Evolutionary conservation across 2,329 filamentous ascomycete genomes (phyloP), one percentile per base, ranked within the genome.

Genomic region (Pseudogymnoascus sp.): DNA sequence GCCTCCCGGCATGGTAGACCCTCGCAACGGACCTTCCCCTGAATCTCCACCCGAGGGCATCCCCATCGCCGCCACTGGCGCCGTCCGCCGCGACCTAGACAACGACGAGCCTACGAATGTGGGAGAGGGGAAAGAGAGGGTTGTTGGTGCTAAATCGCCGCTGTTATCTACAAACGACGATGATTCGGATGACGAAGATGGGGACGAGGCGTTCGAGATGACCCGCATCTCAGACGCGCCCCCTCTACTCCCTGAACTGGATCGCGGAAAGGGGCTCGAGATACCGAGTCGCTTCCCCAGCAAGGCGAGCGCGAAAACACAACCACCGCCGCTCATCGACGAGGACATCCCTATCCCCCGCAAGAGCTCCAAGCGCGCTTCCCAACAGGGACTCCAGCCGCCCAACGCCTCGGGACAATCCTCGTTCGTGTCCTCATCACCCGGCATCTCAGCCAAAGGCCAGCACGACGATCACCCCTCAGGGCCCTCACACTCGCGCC

Each of bases 281-380:
- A 61, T 89, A 30, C 85, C 86, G 2, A 88, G 82, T 69, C 80
- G 86, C 22, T 76, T 82, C 41, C 80, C 80, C 14, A 88, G 86
- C 2, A 83, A 80, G 64, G 79, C 79, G 18, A 85, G 78, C 63
- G 74, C 78, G 64, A 39, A 58, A 68, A 58, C 63, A 65, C 62
- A 65, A 68, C 67, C 62, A 60, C 63, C 62, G 63, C 70, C 80
- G 78, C 80, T 96, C 89, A 60, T 88, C 84, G 83, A 97, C 97
- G 71, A 89, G 82, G 65, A 99, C 93, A 70, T 94, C 94, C 73
- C 94, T 93, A 81, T 97, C 6, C 88, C 89, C 2, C 80, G 88
- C 30, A 90, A 87, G 74, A 91, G 87, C 70, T 91, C 89, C 0
- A 85, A 85, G 70, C 80, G 87, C 38, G 67, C 68, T 57, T 71